Base-by-base conservation (phyloP, 1,139 yeast genomes). In the Yamadazyma conglobata region DNA sequence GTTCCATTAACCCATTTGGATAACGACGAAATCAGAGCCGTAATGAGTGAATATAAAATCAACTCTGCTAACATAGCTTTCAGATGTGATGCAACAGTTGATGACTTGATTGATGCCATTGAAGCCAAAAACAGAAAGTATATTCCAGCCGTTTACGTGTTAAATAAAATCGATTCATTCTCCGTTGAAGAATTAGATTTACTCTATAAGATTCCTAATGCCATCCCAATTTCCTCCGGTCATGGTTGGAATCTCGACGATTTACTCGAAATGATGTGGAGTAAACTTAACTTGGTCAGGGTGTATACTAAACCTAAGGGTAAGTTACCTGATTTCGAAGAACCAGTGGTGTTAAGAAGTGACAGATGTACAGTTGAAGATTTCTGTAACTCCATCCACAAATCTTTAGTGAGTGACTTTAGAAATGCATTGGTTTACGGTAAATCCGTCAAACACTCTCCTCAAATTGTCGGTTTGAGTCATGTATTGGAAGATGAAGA, bases 301-400 rank as follows among this genome's bases (percentile, higher is more conserved):
- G 96, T 91, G 10, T 91, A 89, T 61, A 91, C 99, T 7, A 91
- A 91, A 55, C 98, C 98, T 30, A 91, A 88, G 70, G 98, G 98
- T 18, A 76, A 71, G 46, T 68, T 82, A 47, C 98, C 99, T 4
- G 99, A 93, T 58, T 93, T 89, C 56, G 71, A 71, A 26, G 96
- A 91, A 50, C 99, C 99, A 2, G 93, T 91, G 40, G 97, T 91
- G 36, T 67, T 91, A 52, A 75, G 95, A 53, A 76, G 73, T 36
- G 89, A 80, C 43, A 76, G 84, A 42, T 79, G 91, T 54, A 64
- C 95, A 0, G 94, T 91, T 28, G 96, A 85, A 57, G 97, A 91
- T 58, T 91, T 91, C 58, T 93, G 98, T 77, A 87, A 88, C 59
- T 85, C 91, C 43, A 93, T 91, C 47, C 99, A 91, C 68, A 91